Conservation (phyloP, 768 basidiomycete species). For the Mycena maculata region DNA sequence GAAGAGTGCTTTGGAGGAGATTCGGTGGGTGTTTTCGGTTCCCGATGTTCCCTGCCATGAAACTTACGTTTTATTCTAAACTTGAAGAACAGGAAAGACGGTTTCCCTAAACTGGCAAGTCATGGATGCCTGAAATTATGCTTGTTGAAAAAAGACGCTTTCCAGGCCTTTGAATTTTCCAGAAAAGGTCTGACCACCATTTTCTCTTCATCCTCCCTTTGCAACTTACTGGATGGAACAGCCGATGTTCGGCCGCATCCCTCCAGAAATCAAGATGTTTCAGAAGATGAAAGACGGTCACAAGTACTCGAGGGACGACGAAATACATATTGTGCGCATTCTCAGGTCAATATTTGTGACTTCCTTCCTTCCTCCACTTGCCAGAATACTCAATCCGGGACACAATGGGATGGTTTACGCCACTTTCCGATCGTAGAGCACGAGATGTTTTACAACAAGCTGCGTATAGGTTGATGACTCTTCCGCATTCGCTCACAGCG, state of each 20-base stretch:
- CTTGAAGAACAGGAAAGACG: conserved; percentile 61
- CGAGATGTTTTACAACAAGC: conserved; percentile 75
- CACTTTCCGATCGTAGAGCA: conserved; percentile 68
- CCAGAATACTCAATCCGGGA: conserved; percentile 79
- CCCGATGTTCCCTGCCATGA: not conserved
- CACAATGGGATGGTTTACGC: conserved; percentile 72
- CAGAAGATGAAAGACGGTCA: conserved; percentile 31
- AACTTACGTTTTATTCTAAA: not conserved
- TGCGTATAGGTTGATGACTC: not conserved
- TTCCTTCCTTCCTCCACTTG: not conserved
- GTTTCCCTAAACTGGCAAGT: conserved; percentile 74
- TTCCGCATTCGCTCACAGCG: not conserved
- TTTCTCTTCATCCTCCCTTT: not conserved
- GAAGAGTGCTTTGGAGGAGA: conserved; percentile 65
- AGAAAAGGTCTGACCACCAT: conserved; percentile 55
- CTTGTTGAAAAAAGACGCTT: not conserved
- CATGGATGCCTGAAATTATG: not conserved
- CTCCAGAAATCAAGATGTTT: conserved; percentile 62
- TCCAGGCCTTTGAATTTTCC: conserved; percentile 77
- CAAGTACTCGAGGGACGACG: conserved; percentile 54
- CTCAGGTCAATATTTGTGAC: not conserved
- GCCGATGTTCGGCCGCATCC: conserved; percentile 68
- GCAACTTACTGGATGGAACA: conserved; percentile 37
- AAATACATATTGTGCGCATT: conserved; percentile 64
- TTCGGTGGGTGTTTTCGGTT: conserved; percentile 54